Evolutionary conservation across 2,329 filamentous ascomycete species (phyloP).

Genomic region (Aspergillus sp.): DNA sequence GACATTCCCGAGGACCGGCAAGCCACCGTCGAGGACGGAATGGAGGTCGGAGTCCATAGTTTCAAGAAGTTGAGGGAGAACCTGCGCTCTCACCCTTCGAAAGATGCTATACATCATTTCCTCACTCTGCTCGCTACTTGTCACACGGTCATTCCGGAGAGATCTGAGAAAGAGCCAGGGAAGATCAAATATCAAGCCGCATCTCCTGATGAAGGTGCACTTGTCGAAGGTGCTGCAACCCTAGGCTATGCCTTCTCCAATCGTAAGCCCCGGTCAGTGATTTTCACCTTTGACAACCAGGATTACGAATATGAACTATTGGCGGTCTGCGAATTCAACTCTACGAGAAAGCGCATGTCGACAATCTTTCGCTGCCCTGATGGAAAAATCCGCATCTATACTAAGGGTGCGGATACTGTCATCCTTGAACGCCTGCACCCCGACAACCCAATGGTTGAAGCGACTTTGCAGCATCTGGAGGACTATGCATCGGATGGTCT

Average conservation of each 20-base stretch:
- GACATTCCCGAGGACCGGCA: constrained; percentile 88
- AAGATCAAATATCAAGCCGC: constrained; percentile 97
- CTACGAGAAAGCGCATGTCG: constrained; percentile 95
- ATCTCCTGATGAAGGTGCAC: constrained; percentile 93
- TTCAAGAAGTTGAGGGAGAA: constrained; percentile 76
- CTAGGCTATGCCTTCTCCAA: constrained; percentile 90
- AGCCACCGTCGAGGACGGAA: constrained; percentile 74
- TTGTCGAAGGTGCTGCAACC: constrained; percentile 84
- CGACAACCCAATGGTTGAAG: constrained; percentile 82
- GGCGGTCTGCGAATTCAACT: constrained; percentile 99
- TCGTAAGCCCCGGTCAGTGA: constrained; percentile 83
- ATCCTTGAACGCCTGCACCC: constrained; percentile 87
- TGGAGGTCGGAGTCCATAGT: constrained; percentile 78
- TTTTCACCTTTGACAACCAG: constrained; percentile 73
- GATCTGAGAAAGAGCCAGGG: constrained; percentile 72
- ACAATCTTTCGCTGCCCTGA: constrained; percentile 95
- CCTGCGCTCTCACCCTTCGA: constrained; percentile 61
- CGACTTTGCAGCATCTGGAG: constrained; percentile 92
- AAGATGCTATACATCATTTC: constrained; percentile 76
- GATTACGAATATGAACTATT: constrained; percentile 84
- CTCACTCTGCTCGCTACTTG: constrained; percentile 83
- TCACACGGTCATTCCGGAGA: constrained; percentile 95
- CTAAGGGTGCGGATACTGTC: constrained; percentile 96
- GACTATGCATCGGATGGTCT: constrained; percentile 97
- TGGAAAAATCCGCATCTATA: constrained; percentile 90